Evolutionary conservation across 148 eudicot species (phyloP).

Genomic region (Rhododendron kiyosumense): DNA sequence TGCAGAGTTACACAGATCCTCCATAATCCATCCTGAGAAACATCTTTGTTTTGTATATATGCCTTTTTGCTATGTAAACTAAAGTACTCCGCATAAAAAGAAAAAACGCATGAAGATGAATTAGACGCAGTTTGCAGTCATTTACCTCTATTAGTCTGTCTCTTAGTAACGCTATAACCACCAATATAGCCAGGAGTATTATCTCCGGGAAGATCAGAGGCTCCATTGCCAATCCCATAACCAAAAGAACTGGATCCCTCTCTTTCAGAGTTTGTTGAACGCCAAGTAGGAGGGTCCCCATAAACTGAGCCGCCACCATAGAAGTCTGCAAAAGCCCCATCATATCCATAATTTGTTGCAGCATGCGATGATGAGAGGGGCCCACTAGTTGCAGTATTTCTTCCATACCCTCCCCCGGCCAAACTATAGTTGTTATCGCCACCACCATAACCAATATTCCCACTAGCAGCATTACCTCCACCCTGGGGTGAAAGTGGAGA

Average conservation of each 20-base stretch:
- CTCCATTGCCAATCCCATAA: conserved; percentile 51
- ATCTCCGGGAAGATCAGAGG: conserved; percentile 37
- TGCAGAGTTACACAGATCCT: not conserved
- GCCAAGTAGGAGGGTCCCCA: conserved; percentile 61
- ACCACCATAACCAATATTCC: conserved; percentile 46
- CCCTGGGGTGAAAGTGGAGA: conserved; percentile 38
- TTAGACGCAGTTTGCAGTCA: not conserved
- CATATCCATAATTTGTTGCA: conserved; percentile 48
- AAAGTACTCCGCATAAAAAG: not conserved
- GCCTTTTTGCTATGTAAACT: not conserved
- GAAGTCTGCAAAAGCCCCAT: conserved; percentile 51
- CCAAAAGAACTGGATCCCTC: conserved; percentile 51
- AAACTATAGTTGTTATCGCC: conserved; percentile 42
- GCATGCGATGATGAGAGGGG: conserved; percentile 40
- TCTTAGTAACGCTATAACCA: conserved; percentile 49
- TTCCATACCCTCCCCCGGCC: conserved; percentile 47
- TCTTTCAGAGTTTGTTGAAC: conserved; percentile 47
- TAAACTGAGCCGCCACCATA: conserved; percentile 48
- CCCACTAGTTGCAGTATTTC: conserved; percentile 34
- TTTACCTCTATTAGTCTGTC: conserved; percentile 60
- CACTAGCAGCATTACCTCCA: conserved; percentile 33
- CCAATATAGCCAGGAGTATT: conserved; percentile 54
- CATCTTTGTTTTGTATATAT: not conserved
- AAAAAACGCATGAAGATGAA: not conserved
- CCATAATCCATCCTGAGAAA: not conserved